Percentiles rank a stretch among this genome's conserved stretches.
Conservation (phyloP, 78 protist species). For the Neovahlkampfia damariscottae region DNA sequence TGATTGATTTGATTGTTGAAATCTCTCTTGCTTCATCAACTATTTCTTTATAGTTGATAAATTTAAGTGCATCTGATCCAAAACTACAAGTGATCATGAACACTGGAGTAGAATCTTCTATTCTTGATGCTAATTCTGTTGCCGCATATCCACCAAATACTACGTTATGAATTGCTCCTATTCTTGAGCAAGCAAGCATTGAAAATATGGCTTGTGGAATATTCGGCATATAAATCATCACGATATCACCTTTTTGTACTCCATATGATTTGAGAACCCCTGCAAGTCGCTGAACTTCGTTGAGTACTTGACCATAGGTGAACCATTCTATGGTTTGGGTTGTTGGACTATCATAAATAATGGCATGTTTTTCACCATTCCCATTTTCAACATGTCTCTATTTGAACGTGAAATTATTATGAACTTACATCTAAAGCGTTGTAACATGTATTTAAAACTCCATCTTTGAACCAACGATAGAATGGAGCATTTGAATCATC, state of each 20-base stretch:
- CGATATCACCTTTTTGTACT: conserved; percentile 23
- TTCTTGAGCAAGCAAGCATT: conserved; percentile 41
- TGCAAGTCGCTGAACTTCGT: conserved; percentile 29
- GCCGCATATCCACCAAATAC: conserved; percentile 59
- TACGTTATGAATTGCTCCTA: conserved; percentile 42
- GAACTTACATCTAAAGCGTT: conserved; percentile 38
- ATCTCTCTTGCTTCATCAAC: too few relatives aligned
- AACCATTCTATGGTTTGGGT: too few relatives aligned
- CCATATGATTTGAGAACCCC: conserved; percentile 7
- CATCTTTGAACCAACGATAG: conserved; percentile 75
- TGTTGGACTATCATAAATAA: conserved; percentile 12
- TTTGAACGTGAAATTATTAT: neutral
- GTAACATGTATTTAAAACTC: conserved; percentile 47
- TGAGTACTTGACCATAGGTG: conserved; percentile 25
- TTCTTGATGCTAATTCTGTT: conserved; percentile 46
- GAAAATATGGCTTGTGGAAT: conserved; percentile 38
- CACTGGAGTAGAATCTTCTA: conserved; percentile 46
- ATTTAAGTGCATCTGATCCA: conserved; percentile 3
- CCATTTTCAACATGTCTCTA: conserved; percentile 9
- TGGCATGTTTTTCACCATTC: conserved; percentile 13
- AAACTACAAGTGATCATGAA: conserved; percentile 27
- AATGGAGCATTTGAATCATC: too few relatives aligned
- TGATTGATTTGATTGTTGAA: neutral
- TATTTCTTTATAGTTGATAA: too few relatives aligned
- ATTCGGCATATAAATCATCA: conserved; percentile 39